Evolutionary conservation across 2,329 filamentous ascomycete species (phyloP).

Genomic region (Aspergillus alliaceus): DNA sequence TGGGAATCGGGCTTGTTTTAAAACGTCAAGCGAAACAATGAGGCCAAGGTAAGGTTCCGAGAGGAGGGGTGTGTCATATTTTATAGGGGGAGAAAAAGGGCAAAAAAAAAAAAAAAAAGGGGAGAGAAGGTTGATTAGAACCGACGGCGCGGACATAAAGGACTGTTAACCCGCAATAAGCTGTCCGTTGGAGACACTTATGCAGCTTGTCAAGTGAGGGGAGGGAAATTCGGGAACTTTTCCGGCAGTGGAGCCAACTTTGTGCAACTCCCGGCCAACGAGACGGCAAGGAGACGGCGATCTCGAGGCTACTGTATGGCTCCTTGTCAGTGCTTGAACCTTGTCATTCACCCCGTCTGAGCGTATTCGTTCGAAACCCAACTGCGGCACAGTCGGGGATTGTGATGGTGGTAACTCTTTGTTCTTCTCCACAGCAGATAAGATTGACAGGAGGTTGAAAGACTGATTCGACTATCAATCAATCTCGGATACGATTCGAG

Average conservation of each 20-base stretch:
- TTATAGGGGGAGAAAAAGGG: too few species aligned
- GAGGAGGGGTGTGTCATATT: background rate
- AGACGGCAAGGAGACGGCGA: background rate
- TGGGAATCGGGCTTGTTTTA: background rate
- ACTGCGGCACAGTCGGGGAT: background rate
- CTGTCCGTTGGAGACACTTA: background rate
- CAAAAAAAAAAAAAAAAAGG: background rate
- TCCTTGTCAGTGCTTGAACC: background rate
- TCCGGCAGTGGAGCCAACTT: slow-evolving; percentile 10
- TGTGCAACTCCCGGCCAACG: background rate
- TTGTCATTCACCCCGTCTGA: background rate
- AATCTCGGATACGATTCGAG: too few species aligned
- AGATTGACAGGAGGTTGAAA: background rate
- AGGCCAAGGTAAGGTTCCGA: background rate
- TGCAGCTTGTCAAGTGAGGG: slow-evolving; percentile 15
- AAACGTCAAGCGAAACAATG: background rate
- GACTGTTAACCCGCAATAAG: slow-evolving; percentile 3
- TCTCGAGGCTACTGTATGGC: background rate
- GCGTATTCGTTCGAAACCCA: too few species aligned
- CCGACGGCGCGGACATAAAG: slow-evolving; percentile 1
- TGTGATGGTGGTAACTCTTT: background rate
- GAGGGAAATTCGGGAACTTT: slow-evolving; percentile 7
- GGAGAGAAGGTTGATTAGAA: background rate
- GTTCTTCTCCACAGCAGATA: background rate
- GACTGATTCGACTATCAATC: too few species aligned